Percentiles rank a stretch among this genome's conserved stretches.
These are phyloP conservation scores for Scenedesmus sp. DNA, from an alignment of 163 green algal species.

Conservation along the genomic window DNA sequence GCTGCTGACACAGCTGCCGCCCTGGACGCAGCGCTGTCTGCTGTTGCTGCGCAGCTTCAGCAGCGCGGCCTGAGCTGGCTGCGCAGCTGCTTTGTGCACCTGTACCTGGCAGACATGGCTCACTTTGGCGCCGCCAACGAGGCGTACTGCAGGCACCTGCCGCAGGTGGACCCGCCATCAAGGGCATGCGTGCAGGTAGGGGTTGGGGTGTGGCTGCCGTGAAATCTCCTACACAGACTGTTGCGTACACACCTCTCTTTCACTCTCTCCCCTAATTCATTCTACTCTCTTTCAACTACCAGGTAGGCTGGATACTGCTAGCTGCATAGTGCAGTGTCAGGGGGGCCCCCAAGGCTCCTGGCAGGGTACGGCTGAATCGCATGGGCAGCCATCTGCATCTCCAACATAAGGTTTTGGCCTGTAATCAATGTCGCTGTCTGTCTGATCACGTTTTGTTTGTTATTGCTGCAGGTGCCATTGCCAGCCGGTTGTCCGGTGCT, in stretches of 20 bases:
- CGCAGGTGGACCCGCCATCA: constrained; percentile 82
- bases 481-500: constrained; percentile 60
- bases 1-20: constrained; percentile 42
- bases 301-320: no score
- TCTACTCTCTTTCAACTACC: no score
- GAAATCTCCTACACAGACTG: no score
- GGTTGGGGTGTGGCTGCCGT: neutral
- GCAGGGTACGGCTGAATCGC: no score
- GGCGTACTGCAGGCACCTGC: constrained; percentile 87
- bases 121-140: constrained; percentile 92
- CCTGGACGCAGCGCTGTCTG: constrained; percentile 18
- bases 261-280: no score
- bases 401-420: neutral
- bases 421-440: neutral
- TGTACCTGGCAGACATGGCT: constrained; percentile 92
- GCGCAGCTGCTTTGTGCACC: constrained; percentile 84
- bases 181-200: constrained; percentile 87
- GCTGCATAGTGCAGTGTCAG: no score
- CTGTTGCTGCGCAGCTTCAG: constrained; percentile 49
- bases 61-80: constrained; percentile 61
- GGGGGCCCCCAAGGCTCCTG: neutral
- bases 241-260: no score
- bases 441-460: neutral
- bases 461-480: constrained; percentile 64
- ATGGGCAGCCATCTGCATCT: neutral